Base-by-base conservation (phyloP, 371 early-diverging fungal species). In the Mucor velutinosus region DNA sequence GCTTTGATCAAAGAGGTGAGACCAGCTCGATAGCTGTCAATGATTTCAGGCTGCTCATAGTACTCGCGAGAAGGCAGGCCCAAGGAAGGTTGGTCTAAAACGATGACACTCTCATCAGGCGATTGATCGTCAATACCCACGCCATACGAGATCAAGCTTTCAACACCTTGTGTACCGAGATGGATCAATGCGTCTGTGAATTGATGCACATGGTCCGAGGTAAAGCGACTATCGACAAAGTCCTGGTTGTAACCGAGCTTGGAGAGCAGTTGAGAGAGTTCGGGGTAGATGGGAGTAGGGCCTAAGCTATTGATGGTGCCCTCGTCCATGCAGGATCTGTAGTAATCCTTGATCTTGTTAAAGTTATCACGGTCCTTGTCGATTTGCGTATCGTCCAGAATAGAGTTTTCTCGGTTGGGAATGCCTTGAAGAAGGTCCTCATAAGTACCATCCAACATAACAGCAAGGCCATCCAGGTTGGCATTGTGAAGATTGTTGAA, bases 11-110 rank as follows among this genome's bases (percentile, higher is more conserved):
- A 30, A 23, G 70, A 58, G 0, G 67, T 66, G 10, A 87, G 67
- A 2, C 81, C 76, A 6, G 60, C 29, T 14, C 76, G 70, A 23
- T 87, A 89, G 1, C 66, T 69, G 0, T 51, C 58, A 12, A 79
- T 39, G 10, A 68, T 67, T 4, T 72, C 63, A 7, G 75, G 56
- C 29, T 86, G 81, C 12, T 67, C 60, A 58, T 87, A 88, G 55
- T 88, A 87, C 53, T 86, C 84, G 41, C 83, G 84, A 29, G 87
- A 80, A 23, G 88, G 86, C 33, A 86, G 66, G 7, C 80, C 75
- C 10, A 86, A 65, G 0, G 74, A 77, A 14, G 76, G 72, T 65
- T 88, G 87, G 10, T 39, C 51, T 1, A 89, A 32, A 30, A 47
- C 64, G 29, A 89, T 69, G 5, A 70, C 58, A 55, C 79, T 72